phyloP scores from a whole-genome alignment of 2,329 filamentous ascomycete genomes.

The Aureobasidium sp. region DNA sequence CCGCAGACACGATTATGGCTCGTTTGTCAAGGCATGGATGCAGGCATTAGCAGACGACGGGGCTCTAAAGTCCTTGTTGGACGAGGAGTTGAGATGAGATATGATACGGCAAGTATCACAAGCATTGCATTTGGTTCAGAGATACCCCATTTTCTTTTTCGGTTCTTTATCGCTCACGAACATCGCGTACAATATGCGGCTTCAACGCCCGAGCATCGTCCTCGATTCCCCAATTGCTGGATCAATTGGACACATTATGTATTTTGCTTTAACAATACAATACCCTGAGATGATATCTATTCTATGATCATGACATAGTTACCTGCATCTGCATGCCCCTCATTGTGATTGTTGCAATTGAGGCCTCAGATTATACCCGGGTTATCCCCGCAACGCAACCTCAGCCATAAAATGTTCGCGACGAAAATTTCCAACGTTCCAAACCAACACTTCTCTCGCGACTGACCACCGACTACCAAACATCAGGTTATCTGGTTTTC shows the following conservation, averaged over 20 bases:
- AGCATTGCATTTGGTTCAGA: constrained; percentile 2
- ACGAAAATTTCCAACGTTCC: constrained; percentile 1
- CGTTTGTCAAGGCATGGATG: constrained; percentile 59
- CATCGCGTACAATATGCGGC: not conserved
- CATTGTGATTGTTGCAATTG: too few species aligned
- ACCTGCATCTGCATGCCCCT: too few species aligned
- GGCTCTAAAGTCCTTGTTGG: constrained; percentile 37
- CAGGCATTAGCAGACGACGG: constrained; percentile 57
- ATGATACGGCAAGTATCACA: not conserved
- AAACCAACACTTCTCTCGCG: not conserved
- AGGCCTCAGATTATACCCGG: not conserved
- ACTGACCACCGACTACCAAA: not conserved
- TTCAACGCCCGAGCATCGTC: not conserved
- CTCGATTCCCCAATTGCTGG: too few species aligned
- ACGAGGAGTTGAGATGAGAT: not conserved
- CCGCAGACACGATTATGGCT: constrained; percentile 59
- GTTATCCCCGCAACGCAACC: not conserved
- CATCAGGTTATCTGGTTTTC: too few species aligned
- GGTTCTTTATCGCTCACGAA: not conserved
- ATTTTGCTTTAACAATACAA: too few species aligned
- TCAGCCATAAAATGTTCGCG: not conserved
- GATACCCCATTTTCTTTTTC: not conserved
- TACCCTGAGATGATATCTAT: too few species aligned
- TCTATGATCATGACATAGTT: too few species aligned
- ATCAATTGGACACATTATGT: too few species aligned